phyloP scores from a whole-genome alignment of 208 protist species.

The Wallacemonas collosoma region DNA sequence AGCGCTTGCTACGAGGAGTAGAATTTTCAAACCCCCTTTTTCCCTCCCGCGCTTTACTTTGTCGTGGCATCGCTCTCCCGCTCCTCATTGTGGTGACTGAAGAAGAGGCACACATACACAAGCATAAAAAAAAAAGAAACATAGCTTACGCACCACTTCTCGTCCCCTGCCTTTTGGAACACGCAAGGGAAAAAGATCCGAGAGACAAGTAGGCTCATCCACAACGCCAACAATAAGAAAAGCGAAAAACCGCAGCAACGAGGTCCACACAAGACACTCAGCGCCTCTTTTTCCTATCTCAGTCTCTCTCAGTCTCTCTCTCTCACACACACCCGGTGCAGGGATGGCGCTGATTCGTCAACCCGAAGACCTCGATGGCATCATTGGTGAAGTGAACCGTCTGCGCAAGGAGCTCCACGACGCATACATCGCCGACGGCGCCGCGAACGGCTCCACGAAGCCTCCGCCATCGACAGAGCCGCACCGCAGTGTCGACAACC shows the following conservation, averaged over 20 bases:
- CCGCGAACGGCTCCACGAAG: background rate
- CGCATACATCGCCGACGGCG: constrained; percentile 41
- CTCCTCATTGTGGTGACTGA: background rate
- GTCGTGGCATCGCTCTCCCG: no score
- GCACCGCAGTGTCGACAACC: constrained; percentile 70
- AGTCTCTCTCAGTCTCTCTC: no score
- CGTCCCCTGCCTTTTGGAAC: no score
- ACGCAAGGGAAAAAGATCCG: no score
- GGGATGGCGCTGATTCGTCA: constrained; percentile 39
- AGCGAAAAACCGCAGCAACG: no score
- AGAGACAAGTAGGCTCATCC: no score
- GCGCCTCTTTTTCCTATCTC: no score
- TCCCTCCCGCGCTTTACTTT: no score
- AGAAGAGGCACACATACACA: background rate
- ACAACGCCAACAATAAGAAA: background rate
- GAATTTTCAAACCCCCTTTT: no score
- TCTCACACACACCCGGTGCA: no score
- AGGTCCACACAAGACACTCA: no score
- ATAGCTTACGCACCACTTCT: background rate
- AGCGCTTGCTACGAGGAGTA: no score
- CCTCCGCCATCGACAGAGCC: constrained; percentile 26
- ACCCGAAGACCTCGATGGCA: constrained; percentile 35
- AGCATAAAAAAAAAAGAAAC: background rate
- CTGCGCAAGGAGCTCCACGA: constrained; percentile 51
- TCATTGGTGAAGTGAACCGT: constrained; percentile 42